Evolutionary conservation across 768 basidiomycete genomes (phyloP), one percentile per base, ranked within the genome.

Genomic region (Tulasnella sp.): DNA sequence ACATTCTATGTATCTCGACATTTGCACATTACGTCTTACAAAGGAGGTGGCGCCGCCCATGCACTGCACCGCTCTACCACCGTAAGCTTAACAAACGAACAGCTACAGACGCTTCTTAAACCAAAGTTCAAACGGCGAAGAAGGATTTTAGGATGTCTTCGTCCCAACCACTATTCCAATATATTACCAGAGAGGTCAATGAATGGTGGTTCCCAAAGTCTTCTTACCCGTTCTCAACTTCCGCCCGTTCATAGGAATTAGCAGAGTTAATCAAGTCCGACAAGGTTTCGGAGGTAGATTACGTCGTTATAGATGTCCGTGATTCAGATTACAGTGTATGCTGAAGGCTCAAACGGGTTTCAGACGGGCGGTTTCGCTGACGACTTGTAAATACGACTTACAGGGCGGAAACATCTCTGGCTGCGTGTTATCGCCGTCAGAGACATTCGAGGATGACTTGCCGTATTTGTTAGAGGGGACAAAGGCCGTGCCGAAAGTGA

Each of bases 241-340:
- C 26, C 32, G 40, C 22, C 0, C 26, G 26, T 12, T 11, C 22
- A 26, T 44, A 93, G 91, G 87, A 90, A 77, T 86, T 94, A 64
- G 88, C 88, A 22, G 79, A 80, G 37, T 79, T 91, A 73, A 88
- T 93, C 75, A 92, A 89, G 79, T 86, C 85, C 77, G 84, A 83
- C 71, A 87, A 87, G 76, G 80, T 81, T 35, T 81, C 86, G 6
- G 80, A 81, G 76, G 86, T 86, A 78, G 90, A 93, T 77, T 94
- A 88, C 78, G 78, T 89, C 39, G 84, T 94, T 52, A 85, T 94
- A 42, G 92, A 94, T 78, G 92, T 94, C 39, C 88, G 92, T 19
- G 92, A 92, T 78, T 86, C 88, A 71, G 92, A 94, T 75, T 90
- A 84, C 79, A 81, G 62, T 22, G 75, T 75, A 40, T 12, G 74